Percentiles rank a stretch among this genome's conserved stretches.
phyloP scores from a whole-genome alignment of 768 basidiomycete species.

The Boletus patriciae region DNA sequence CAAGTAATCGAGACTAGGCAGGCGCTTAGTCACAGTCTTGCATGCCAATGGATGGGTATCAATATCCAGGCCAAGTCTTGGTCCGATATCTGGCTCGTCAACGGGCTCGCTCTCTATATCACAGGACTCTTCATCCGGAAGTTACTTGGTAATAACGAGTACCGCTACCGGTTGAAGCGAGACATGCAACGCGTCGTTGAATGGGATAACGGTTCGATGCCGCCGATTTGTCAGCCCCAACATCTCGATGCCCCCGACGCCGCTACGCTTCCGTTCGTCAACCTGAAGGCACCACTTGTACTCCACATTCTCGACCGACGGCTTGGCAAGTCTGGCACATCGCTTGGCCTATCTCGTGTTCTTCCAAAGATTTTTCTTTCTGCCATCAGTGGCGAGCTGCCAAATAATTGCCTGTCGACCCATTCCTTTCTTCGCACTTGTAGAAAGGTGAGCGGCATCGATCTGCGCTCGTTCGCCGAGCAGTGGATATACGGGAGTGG shows the following conservation, averaged over 20 bases:
- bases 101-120: slow-evolving; percentile 89
- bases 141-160: slow-evolving; percentile 94
- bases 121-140: slow-evolving; percentile 84
- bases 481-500: slow-evolving; percentile 99
- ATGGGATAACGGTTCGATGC: slow-evolving; percentile 84
- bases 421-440: slow-evolving; percentile 89
- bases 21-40: slow-evolving; percentile 81
- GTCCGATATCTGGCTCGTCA: slow-evolving; percentile 96
- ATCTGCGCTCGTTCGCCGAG: slow-evolving; percentile 89
- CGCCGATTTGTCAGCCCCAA: slow-evolving; percentile 91
- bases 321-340: slow-evolving; percentile 92
- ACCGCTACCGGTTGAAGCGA: slow-evolving; percentile 90
- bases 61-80: slow-evolving; percentile 92
- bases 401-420: slow-evolving; percentile 83
- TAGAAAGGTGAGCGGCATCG: slow-evolving; percentile 90
- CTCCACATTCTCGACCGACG: slow-evolving; percentile 93
- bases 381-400: slow-evolving; percentile 88
- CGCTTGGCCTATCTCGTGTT: slow-evolving; percentile 90
- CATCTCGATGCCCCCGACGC: slow-evolving; percentile 82
- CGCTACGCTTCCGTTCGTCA: slow-evolving; percentile 80
- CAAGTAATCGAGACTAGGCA: slow-evolving; percentile 91
- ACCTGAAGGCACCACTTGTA: slow-evolving; percentile 94
- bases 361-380: slow-evolving; percentile 94
- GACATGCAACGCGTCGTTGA: slow-evolving; percentile 93
- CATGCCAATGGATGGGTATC: slow-evolving; percentile 95